phyloP scores from a whole-genome alignment of 2,329 filamentous ascomycete species.

The Lecanoromycetidae sp. region DNA sequence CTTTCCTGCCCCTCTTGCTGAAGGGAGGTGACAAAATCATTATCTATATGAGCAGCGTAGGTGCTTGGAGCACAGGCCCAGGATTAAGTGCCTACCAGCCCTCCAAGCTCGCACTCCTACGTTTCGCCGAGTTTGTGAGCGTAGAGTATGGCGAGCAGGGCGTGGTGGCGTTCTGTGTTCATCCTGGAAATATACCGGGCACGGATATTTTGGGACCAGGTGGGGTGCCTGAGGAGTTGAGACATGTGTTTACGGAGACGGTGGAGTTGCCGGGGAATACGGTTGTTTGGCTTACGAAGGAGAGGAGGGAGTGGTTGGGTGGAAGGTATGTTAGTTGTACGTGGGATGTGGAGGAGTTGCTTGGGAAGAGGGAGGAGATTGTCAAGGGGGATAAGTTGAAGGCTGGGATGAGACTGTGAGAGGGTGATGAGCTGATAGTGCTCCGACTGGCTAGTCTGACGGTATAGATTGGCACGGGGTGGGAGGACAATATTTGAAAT shows the following conservation, averaged over 20 bases:
- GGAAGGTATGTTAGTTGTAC: slow-evolving; percentile 20
- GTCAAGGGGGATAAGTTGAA: slow-evolving; percentile 23
- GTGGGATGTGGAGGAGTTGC: slow-evolving; percentile 26
- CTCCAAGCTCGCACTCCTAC: slow-evolving; percentile 38
- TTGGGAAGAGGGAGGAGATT: slow-evolving; percentile 21
- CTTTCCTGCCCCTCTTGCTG: slow-evolving; percentile 35
- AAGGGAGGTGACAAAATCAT: slow-evolving; percentile 30
- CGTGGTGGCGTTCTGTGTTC: slow-evolving; percentile 30
- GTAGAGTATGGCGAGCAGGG: slow-evolving; percentile 36
- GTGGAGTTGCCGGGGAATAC: slow-evolving; percentile 21
- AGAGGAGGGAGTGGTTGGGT: slow-evolving; percentile 22
- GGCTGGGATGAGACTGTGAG: slow-evolving; percentile 13
- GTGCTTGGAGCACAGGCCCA: slow-evolving; percentile 26
- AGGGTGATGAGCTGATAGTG: no score
- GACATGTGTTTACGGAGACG: slow-evolving; percentile 11
- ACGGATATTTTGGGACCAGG: slow-evolving; percentile 26
- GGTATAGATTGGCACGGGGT: no score
- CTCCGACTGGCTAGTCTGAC: no score
- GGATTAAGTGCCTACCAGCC: slow-evolving; percentile 36
- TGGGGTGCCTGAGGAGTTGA: slow-evolving; percentile 1
- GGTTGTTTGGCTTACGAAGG: slow-evolving; percentile 20
- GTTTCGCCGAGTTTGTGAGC: slow-evolving; percentile 39
- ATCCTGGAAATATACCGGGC: slow-evolving; percentile 29
- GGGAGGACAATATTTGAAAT: no score
- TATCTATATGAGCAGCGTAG: slow-evolving; percentile 38